Percentiles rank a stretch among this genome's conserved stretches.
These are phyloP conservation scores for Dactylella cylindrospora DNA, from an alignment of 2,329 filamentous ascomycete species.

Conservation along the genomic window DNA sequence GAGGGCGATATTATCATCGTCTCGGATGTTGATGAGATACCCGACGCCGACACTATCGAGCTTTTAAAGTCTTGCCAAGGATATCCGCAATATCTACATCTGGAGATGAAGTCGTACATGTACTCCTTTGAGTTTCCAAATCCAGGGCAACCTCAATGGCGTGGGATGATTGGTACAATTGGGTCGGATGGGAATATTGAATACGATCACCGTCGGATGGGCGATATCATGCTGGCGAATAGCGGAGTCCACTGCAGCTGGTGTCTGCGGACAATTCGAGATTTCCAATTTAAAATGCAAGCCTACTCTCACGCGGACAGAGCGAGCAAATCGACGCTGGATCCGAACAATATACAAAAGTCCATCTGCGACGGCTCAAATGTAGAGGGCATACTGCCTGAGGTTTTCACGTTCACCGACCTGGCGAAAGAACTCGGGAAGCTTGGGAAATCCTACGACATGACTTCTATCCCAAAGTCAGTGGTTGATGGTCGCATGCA, in stretches of 20 bases:
- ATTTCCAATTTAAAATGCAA: conserved; percentile 22
- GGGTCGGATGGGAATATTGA: conserved; percentile 10
- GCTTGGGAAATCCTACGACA: conserved; percentile 23
- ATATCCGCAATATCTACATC: conserved; percentile 24
- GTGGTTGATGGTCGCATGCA: conserved; percentile 20
- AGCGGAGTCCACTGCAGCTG: conserved; percentile 34
- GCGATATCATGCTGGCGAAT: conserved; percentile 18
- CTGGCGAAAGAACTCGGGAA: conserved; percentile 24
- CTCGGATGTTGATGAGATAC: conserved; percentile 25
- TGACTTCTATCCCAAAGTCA: conserved; percentile 29
- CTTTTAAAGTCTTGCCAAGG: conserved; percentile 27
- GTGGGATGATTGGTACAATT: conserved; percentile 18
- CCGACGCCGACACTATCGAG: conserved; percentile 16
- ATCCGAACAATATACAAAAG: conserved; percentile 25
- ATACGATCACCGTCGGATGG: conserved; percentile 28
- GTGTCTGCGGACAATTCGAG: conserved; percentile 27
- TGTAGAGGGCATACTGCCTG: conserved; percentile 28
- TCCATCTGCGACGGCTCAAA: conserved; percentile 28
- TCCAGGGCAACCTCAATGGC: conserved; percentile 27
- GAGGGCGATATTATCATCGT: conserved; percentile 23
- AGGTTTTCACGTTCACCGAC: conserved; percentile 30
- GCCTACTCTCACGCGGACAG: conserved; percentile 29
- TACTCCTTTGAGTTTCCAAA: conserved; percentile 31
- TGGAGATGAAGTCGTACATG: conserved; percentile 35
- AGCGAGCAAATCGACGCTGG: conserved; percentile 15